These are phyloP conservation scores for Rhizopogon rudus DNA, from an alignment of 768 basidiomycete species.

Conservation along the genomic window DNA sequence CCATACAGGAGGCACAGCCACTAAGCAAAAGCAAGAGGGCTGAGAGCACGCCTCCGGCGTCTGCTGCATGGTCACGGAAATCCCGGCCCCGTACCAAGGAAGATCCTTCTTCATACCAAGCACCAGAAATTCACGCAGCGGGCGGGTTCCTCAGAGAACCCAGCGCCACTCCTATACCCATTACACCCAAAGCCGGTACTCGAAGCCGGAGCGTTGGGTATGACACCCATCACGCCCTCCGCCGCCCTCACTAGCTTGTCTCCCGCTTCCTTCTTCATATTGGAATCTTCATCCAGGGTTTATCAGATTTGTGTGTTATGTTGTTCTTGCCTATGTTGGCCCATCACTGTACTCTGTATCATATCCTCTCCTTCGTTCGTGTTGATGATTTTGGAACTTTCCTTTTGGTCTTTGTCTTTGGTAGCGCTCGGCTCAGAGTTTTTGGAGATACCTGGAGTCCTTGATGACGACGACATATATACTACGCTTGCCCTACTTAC, in stretches of 20 bases:
- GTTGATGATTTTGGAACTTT: not conserved
- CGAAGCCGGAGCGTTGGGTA: conserved; percentile 25
- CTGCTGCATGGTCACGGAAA: conserved; percentile 16
- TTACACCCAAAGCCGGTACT: conserved; percentile 11
- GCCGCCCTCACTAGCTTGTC: conserved; percentile 12
- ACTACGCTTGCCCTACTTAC: conserved; percentile 1
- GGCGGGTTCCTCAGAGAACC: conserved; percentile 25
- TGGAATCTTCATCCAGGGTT: not conserved
- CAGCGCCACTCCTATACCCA: conserved; percentile 19
- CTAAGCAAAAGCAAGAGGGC: conserved; percentile 14
- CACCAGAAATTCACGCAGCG: conserved; percentile 1
- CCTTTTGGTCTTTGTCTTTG: not conserved
- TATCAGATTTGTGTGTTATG: conserved; percentile 9
- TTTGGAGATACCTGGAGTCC: not conserved
- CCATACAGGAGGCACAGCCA: conserved; percentile 10
- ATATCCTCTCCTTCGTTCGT: not conserved
- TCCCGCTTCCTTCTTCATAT: not conserved
- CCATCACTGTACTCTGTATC: conserved; percentile 11
- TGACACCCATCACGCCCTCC: conserved; percentile 9
- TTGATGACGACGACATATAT: not conserved
- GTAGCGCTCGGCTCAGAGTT: not conserved
- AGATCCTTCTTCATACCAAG: conserved; percentile 1
- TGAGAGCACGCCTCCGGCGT: conserved; percentile 25
- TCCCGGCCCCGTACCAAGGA: conserved; percentile 11
- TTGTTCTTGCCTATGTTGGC: not conserved